phyloP scores from a whole-genome alignment of 805 yeast genomes.

The Priceomyces haplophilus region DNA sequence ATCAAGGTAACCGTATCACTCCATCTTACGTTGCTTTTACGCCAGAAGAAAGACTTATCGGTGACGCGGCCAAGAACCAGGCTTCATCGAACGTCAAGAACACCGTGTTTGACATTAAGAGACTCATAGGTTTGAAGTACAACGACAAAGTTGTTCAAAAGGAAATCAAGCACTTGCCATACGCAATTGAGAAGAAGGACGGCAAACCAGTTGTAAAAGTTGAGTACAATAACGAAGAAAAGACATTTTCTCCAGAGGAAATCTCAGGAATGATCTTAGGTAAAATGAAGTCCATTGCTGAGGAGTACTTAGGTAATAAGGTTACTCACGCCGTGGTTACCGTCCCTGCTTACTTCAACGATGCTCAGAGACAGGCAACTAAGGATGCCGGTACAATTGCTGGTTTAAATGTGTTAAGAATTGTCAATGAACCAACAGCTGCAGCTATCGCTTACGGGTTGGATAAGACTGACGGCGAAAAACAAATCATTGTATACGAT shows the following conservation, averaged over 20 bases:
- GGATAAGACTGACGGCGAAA: conserved; percentile 55
- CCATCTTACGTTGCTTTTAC: conserved; percentile 93
- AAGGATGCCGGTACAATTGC: conserved; percentile 94
- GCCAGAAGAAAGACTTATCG: conserved; percentile 81
- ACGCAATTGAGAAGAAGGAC: conserved; percentile 65
- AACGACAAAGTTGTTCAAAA: conserved; percentile 68
- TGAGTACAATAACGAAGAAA: conserved; percentile 78
- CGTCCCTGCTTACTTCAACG: conserved; percentile 94
- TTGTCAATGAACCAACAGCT: conserved; percentile 84
- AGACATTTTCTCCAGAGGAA: conserved; percentile 86
- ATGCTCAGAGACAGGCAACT: conserved; percentile 97
- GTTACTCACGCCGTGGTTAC: conserved; percentile 82
- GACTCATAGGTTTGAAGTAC: conserved; percentile 85
- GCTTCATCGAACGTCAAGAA: conserved; percentile 87
- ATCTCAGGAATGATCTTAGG: conserved; percentile 83
- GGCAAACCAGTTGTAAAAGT: conserved; percentile 79
- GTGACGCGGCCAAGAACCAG: conserved; percentile 94
- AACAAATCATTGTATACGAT: conserved; percentile 47
- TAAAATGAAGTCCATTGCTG: conserved; percentile 86
- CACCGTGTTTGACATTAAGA: conserved; percentile 85
- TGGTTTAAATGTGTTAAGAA: conserved; percentile 85
- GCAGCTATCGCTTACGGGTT: conserved; percentile 60
- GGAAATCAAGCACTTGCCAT: conserved; percentile 61
- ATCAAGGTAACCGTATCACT: conserved; percentile 95
- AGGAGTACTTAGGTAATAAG: conserved; percentile 24